Percentiles rank a stretch among this genome's conserved stretches.
Evolutionary conservation across 2,329 filamentous ascomycete species (phyloP).

Genomic region (Pyrenochaeta sp.): DNA sequence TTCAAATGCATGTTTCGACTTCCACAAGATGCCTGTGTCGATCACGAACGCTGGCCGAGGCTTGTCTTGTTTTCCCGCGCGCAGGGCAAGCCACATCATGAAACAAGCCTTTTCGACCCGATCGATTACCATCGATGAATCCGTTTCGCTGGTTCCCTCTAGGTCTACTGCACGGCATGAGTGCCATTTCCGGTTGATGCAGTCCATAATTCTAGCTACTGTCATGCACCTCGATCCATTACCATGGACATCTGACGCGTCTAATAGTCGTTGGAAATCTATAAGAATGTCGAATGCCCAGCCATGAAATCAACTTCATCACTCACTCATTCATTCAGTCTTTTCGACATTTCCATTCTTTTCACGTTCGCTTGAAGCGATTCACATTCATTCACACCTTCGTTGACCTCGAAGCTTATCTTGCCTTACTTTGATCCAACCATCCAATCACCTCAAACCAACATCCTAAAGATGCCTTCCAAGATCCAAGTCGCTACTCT

Average conservation of each 20-base stretch:
- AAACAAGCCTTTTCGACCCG: slow-evolving; percentile 24
- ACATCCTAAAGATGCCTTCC: slow-evolving; percentile 33
- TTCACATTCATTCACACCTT: slow-evolving; percentile 30
- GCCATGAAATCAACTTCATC: slow-evolving; percentile 8
- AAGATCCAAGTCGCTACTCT: slow-evolving; percentile 40
- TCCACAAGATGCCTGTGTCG: slow-evolving; percentile 23
- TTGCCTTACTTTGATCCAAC: slow-evolving; percentile 15
- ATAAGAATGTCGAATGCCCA: slow-evolving; percentile 9
- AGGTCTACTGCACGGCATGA: slow-evolving; percentile 9
- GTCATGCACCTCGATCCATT: too few species aligned
- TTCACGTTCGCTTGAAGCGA: slow-evolving; percentile 36
- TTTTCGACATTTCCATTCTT: slow-evolving; percentile 32
- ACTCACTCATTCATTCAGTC: slow-evolving; percentile 33
- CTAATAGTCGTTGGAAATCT: slow-evolving; percentile 16
- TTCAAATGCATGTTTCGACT: slow-evolving; percentile 18
- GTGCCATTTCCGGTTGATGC: too few species aligned
- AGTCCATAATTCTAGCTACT: too few species aligned
- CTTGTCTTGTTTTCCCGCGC: slow-evolving; percentile 11
- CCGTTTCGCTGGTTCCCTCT: slow-evolving; percentile 12
- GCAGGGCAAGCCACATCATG: slow-evolving; percentile 10
- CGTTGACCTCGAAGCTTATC: slow-evolving; percentile 36
- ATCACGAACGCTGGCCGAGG: slow-evolving; percentile 19
- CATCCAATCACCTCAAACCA: slow-evolving; percentile 9
- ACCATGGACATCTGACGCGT: too few species aligned
- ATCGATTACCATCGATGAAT: too few species aligned